Percentiles rank a stretch among this genome's conserved stretches.
Evolutionary conservation across 2,329 filamentous ascomycete genomes (phyloP).

Genomic region (Aspergillus quadricinctus): DNA sequence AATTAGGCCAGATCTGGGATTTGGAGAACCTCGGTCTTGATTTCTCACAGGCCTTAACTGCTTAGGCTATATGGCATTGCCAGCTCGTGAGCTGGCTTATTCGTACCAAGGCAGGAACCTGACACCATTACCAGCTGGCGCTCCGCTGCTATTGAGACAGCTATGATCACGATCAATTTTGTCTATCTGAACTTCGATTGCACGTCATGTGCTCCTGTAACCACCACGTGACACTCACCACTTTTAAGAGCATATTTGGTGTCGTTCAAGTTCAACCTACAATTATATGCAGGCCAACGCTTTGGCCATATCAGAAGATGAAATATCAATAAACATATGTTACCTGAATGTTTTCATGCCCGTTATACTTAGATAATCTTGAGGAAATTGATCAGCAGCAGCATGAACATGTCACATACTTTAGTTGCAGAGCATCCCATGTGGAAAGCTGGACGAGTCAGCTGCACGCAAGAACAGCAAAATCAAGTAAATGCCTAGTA

Average conservation of each 20-base stretch:
- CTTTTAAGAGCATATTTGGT: not conserved
- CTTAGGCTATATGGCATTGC: no score
- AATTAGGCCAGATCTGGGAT: slow-evolving; percentile 25
- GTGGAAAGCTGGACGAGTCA: not conserved
- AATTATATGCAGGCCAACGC: not conserved
- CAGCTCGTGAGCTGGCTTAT: no score
- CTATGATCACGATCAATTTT: no score
- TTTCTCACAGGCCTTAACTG: not conserved
- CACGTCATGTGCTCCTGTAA: no score
- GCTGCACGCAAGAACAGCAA: not conserved
- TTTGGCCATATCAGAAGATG: not conserved
- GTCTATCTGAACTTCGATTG: no score
- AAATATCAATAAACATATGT: not conserved
- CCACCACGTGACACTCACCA: not conserved
- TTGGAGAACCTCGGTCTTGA: slow-evolving; percentile 22
- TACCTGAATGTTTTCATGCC: not conserved
- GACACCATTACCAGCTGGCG: no score
- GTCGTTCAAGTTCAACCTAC: no score
- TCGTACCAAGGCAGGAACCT: no score
- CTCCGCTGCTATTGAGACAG: no score
- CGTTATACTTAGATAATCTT: not conserved
- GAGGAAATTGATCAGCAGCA: not conserved
- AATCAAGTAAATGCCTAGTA: not conserved
- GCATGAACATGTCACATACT: not conserved
- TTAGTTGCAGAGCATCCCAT: not conserved